phyloP scores from a whole-genome alignment of 176 grass and related monocot species.

The Avena insularis region DNA sequence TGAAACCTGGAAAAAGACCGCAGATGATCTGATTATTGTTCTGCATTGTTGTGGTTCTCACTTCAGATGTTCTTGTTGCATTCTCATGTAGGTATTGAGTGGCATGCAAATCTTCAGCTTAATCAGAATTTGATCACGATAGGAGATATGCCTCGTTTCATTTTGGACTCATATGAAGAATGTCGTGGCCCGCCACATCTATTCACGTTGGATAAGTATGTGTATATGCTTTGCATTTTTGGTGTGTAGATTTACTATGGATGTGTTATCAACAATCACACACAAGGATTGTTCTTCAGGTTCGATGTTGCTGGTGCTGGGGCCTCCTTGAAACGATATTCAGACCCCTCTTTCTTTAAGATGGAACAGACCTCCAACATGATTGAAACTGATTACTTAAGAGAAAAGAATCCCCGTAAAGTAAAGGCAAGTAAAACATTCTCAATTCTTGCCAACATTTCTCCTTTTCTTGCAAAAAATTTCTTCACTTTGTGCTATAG shows the following conservation, averaged over 20 bases:
- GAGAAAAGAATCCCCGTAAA: slow-evolving; percentile 83
- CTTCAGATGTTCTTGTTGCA: neutral
- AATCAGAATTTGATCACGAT: slow-evolving; percentile 86
- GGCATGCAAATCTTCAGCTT: slow-evolving; percentile 78
- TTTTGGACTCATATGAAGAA: slow-evolving; percentile 99
- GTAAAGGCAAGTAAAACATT: slow-evolving; percentile 63
- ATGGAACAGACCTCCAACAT: slow-evolving; percentile 63
- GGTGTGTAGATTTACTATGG: slow-evolving; percentile 26
- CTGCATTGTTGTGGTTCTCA: slow-evolving; percentile 24
- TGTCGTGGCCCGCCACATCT: slow-evolving; percentile 85
- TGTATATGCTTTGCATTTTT: slow-evolving; percentile 31
- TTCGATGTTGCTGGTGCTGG: slow-evolving; percentile 98
- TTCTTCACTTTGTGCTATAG: slow-evolving; percentile 26
- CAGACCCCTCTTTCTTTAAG: slow-evolving; percentile 98
- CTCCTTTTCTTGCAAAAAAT: neutral
- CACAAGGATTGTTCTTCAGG: slow-evolving; percentile 56
- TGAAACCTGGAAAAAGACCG: neutral
- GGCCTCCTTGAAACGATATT: slow-evolving; percentile 93
- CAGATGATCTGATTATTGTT: neutral
- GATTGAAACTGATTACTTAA: slow-evolving; percentile 56
- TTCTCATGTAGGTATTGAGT: slow-evolving; percentile 65
- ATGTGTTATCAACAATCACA: slow-evolving; percentile 41
- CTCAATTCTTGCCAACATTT: slow-evolving; percentile 11
- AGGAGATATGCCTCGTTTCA: slow-evolving; percentile 99
- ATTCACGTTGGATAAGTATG: slow-evolving; percentile 96